phyloP scores from a whole-genome alignment of 495 filamentous ascomycete species.

The Penicillium lagena region DNA sequence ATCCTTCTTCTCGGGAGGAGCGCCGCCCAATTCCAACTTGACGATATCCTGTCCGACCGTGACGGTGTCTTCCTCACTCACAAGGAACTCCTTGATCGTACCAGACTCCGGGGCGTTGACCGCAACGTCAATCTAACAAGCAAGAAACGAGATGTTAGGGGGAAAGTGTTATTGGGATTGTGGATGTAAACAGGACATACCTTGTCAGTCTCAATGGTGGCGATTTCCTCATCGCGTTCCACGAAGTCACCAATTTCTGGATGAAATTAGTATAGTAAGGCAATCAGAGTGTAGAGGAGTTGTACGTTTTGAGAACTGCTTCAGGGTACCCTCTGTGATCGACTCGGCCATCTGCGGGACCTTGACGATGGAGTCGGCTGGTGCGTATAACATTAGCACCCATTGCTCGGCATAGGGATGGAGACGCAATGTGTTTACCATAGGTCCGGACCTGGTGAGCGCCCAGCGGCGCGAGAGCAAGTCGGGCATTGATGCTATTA shows the following conservation, averaged over 20 bases:
- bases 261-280: slow-evolving; percentile 13
- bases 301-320: slow-evolving; percentile 84
- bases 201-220: slow-evolving; percentile 99
- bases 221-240: slow-evolving; percentile 94
- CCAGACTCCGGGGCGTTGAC: slow-evolving; percentile 93
- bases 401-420: background rate
- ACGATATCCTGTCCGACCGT: slow-evolving; percentile 88
- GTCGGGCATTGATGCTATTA: slow-evolving; percentile 18
- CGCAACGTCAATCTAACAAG: slow-evolving; percentile 77
- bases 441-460: slow-evolving; percentile 34
- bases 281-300: slow-evolving; percentile 7
- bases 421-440: slow-evolving; percentile 15
- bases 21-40: slow-evolving; percentile 72
- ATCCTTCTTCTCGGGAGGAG: slow-evolving; percentile 49
- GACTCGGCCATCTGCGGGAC: slow-evolving; percentile 99
- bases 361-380: slow-evolving; percentile 79
- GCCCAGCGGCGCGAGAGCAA: slow-evolving; percentile 22
- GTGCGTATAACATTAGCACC: slow-evolving; percentile 4
- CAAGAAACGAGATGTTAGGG: slow-evolving; percentile 3
- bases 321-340: slow-evolving; percentile 94
- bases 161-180: background rate
- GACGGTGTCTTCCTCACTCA: slow-evolving; percentile 92
- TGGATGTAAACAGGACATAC: slow-evolving; percentile 34
- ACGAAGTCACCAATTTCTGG: slow-evolving; percentile 87
- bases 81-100: slow-evolving; percentile 85